phyloP scores from a whole-genome alignment of 257 asterid genomes.

The Solanum ossicruentum region DNA sequence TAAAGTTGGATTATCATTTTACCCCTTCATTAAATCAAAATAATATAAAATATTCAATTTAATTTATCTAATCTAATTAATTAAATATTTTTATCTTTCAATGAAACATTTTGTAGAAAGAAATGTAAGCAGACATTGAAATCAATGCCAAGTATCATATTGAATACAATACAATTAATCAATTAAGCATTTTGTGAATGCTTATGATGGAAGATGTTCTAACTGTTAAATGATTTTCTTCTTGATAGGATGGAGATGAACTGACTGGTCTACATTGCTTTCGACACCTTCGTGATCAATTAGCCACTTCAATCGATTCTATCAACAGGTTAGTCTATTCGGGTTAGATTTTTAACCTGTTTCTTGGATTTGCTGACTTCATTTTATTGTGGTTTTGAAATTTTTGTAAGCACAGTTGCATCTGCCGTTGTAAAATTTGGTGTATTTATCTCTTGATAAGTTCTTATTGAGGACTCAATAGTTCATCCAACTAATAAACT shows the following conservation, averaged over 20 bases:
- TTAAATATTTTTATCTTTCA: too few species aligned
- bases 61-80: too few species aligned
- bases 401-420: neutral
- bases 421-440: neutral
- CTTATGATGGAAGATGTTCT: neutral
- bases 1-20: too few species aligned
- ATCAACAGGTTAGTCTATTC: conserved; percentile 71
- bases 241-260: conserved; percentile 75
- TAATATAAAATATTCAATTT: too few species aligned
- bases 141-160: too few species aligned
- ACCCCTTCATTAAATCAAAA: too few species aligned
- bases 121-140: too few species aligned
- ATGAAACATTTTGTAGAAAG: too few species aligned
- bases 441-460: neutral
- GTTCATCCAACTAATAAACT: neutral
- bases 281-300: conserved; percentile 87
- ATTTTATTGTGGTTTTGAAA: neutral
- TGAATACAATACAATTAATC: too few species aligned
- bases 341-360: neutral
- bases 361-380: neutral
- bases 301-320: conserved; percentile 70
- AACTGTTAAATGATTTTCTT: neutral
- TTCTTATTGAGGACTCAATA: neutral
- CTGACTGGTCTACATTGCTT: conserved; percentile 94
- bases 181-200: neutral